phyloP scores from a whole-genome alignment of 2,329 filamentous ascomycete species.

The Gaeumannomyces tritici region DNA sequence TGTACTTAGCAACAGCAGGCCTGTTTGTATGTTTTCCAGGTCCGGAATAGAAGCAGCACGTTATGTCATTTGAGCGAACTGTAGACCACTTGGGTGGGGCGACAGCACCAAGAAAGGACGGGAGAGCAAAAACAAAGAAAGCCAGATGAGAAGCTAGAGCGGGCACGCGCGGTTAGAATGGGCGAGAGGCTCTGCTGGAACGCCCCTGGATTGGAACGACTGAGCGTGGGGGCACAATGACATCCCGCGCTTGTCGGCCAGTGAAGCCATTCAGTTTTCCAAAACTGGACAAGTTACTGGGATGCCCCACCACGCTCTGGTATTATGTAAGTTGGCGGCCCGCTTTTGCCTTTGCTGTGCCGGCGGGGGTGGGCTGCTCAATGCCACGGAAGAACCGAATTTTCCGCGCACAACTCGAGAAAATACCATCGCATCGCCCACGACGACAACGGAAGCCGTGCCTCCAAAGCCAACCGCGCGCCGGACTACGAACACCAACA shows the following conservation, averaged over 20 bases:
- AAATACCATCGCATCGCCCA: not conserved
- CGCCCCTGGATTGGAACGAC: not conserved
- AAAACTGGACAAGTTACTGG: too few relatives aligned
- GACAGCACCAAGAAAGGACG: too few relatives aligned
- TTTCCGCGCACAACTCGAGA: not conserved
- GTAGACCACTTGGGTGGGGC: too few relatives aligned
- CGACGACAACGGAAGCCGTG: too few relatives aligned
- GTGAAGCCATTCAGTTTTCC: not conserved
- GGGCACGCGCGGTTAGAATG: not conserved
- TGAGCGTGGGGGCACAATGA: slow-evolving; percentile 6
- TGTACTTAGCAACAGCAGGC: not conserved
- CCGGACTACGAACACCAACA: too few relatives aligned
- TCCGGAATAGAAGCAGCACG: too few relatives aligned
- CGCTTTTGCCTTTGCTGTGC: too few relatives aligned
- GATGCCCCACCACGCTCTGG: not conserved
- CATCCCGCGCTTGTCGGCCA: slow-evolving; percentile 1
- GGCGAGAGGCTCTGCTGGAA: slow-evolving; percentile 1
- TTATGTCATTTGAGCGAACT: too few relatives aligned
- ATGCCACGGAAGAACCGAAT: not conserved
- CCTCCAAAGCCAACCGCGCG: too few relatives aligned
- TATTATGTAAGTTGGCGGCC: not conserved
- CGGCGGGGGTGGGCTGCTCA: too few relatives aligned
- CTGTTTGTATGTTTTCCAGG: too few relatives aligned
- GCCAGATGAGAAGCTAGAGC: too few relatives aligned
- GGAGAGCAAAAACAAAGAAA: not conserved